Base-by-base conservation (phyloP, 139 green algal genomes). In the Diplosphaera chodatii region DNA sequence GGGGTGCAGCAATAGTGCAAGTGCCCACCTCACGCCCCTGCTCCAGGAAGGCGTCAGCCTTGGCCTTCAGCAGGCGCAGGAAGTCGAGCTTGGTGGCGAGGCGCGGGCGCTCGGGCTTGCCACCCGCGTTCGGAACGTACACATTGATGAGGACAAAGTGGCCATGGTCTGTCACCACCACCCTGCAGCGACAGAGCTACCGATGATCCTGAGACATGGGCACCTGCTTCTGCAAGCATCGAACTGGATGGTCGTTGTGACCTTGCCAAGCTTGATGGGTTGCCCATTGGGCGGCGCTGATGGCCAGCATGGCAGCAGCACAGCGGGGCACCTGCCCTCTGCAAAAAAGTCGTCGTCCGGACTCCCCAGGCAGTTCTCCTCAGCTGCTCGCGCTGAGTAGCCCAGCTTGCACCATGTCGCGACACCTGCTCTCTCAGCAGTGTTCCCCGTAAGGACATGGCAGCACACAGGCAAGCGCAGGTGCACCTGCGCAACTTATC, bases 61-160 rank as follows among this genome's bases (percentile, higher is more conserved):
- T 82, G 1, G 29, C 30, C 64, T 77, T 62, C 16, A 93, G 75
- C 4, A 71, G 79, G 40, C 71, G 55, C 56, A 94, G 72, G 73
- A 89, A 95, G 2, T 75, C 74, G 28, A 88, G 55, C 77, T 95
- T 94, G 65, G 75, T 86, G 1, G 40, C 33, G 27, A 86, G 73
- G 8, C 90, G 76, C 0, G 77, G 29, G 0, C 84, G 66, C 1
- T 63, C 77, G 15, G 83, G 23, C 23, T 30, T 73, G 0, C 71
- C 59, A 0, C 90, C 90, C 23, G 90, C 87, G 76, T 96, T 96
- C 20, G 90, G 90, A 25, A 86, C 90, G 65, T 96, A 93, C 62
- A 92, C 85, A 67, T 94, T 94, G 64, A 93, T 72, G 22, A 92
- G 78, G 67, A 92, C 87, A 70, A 77, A 94, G 83, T 27, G 29